These are phyloP conservation scores for Paspalum notatum DNA, from an alignment of 176 grass and related monocot genomes.

Conservation along the genomic window DNA sequence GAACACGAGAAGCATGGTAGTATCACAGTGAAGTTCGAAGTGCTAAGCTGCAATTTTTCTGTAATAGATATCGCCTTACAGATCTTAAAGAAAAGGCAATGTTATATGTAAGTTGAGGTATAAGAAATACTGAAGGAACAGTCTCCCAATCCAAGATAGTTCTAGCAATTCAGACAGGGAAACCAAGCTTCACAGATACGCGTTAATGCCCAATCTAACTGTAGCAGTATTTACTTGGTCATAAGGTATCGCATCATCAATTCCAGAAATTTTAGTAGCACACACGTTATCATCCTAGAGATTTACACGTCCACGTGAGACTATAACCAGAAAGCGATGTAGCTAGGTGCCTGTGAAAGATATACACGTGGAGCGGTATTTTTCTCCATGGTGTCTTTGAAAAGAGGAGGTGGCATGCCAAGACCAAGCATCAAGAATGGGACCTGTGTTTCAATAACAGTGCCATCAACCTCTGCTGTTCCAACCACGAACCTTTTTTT, in stretches of 20 bases:
- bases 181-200: not conserved
- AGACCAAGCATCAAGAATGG: conserved; percentile 97
- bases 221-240: not conserved
- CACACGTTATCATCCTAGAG: not conserved
- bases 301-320: not conserved
- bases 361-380: conserved; percentile 96
- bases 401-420: conserved; percentile 94
- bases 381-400: conserved; percentile 99
- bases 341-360: conserved; percentile 4
- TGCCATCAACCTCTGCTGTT: conserved; percentile 44
- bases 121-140: conserved; percentile 22
- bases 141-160: not conserved
- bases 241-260: not conserved
- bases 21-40: not conserved
- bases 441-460: conserved; percentile 74
- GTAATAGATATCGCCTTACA: not conserved
- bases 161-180: not conserved
- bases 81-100: not conserved
- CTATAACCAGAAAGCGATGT: not conserved
- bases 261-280: not conserved
- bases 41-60: not conserved
- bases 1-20: not conserved
- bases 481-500: conserved; percentile 47
- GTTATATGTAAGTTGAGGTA: conserved; percentile 4
- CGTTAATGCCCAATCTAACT: not conserved